phyloP scores from a whole-genome alignment of 257 asterid species.

The Osmanthus fragrans region DNA sequence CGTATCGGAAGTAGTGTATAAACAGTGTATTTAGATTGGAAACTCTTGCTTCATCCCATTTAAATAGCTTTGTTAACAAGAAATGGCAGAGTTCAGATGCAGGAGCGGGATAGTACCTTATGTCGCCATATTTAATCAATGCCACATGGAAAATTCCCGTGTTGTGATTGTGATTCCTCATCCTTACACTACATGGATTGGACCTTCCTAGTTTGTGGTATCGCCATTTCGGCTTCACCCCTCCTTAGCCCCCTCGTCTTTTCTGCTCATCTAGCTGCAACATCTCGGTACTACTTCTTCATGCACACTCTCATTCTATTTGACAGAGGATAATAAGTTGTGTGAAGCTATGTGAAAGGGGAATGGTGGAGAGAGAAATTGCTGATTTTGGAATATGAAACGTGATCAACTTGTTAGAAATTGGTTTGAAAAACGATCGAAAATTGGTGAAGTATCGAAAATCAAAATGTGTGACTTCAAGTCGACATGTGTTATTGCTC shows the following conservation, averaged over 20 bases:
- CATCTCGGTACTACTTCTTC: neutral
- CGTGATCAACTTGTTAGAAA: too few relatives aligned
- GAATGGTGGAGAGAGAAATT: neutral
- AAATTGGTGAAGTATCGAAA: too few relatives aligned
- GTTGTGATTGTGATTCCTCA: neutral
- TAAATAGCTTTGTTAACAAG: neutral
- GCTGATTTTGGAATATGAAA: neutral
- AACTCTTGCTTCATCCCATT: neutral
- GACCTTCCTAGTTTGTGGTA: neutral
- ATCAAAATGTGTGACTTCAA: too few relatives aligned
- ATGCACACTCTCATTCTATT: neutral
- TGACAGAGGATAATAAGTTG: too few relatives aligned
- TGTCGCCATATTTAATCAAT: too few relatives aligned
- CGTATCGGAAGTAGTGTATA: neutral
- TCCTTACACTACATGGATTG: neutral
- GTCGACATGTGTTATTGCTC: too few relatives aligned
- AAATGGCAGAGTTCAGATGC: neutral
- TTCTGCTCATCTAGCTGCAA: neutral
- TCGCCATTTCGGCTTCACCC: too few relatives aligned
- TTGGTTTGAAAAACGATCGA: too few relatives aligned
- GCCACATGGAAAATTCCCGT: too few relatives aligned
- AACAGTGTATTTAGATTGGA: neutral
- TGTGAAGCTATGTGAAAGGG: neutral
- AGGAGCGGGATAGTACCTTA: neutral
- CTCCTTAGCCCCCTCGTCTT: neutral